Evolutionary conservation across 306 rosid species (phyloP).

Genomic region (Neltuma alba): DNA sequence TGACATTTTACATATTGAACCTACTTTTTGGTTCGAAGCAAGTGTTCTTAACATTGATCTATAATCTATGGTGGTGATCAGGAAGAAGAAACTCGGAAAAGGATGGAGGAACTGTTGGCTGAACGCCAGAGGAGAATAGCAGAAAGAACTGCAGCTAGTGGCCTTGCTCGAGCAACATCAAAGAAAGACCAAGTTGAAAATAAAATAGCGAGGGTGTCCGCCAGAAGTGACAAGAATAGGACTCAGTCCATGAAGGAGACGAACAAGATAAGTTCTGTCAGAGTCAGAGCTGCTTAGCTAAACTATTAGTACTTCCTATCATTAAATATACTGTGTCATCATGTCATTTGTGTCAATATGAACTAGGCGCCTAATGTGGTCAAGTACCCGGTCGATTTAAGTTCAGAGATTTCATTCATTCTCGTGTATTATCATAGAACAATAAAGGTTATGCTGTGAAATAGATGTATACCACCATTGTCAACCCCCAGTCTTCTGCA

Average conservation of each 20-base stretch:
- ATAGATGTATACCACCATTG: slow-evolving; percentile 29
- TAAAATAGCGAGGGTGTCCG: slow-evolving; percentile 40
- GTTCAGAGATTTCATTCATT: slow-evolving; percentile 9
- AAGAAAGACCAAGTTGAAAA: slow-evolving; percentile 46
- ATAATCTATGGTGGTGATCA: slow-evolving; percentile 34
- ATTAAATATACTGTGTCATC: background rate
- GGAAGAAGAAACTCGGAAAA: slow-evolving; percentile 70
- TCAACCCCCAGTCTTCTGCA: background rate
- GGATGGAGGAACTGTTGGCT: slow-evolving; percentile 52
- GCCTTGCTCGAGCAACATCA: slow-evolving; percentile 36
- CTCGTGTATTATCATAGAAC: background rate
- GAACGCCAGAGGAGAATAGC: slow-evolving; percentile 72
- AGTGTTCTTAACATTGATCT: slow-evolving; percentile 30
- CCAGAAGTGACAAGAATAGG: slow-evolving; percentile 48
- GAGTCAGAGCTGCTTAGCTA: slow-evolving; percentile 46
- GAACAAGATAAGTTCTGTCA: slow-evolving; percentile 47
- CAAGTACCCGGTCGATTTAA: background rate
- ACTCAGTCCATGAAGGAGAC: slow-evolving; percentile 42
- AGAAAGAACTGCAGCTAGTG: slow-evolving; percentile 61
- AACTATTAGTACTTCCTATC: slow-evolving; percentile 8
- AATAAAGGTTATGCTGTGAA: slow-evolving; percentile 33
- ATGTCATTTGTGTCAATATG: slow-evolving; percentile 26
- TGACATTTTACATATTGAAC: slow-evolving; percentile 12
- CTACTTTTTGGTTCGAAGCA: background rate
- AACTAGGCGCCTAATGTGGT: slow-evolving; percentile 28